Base-by-base conservation (phyloP, 1,139 yeast genomes). In the Ashbya aceris region DNA sequence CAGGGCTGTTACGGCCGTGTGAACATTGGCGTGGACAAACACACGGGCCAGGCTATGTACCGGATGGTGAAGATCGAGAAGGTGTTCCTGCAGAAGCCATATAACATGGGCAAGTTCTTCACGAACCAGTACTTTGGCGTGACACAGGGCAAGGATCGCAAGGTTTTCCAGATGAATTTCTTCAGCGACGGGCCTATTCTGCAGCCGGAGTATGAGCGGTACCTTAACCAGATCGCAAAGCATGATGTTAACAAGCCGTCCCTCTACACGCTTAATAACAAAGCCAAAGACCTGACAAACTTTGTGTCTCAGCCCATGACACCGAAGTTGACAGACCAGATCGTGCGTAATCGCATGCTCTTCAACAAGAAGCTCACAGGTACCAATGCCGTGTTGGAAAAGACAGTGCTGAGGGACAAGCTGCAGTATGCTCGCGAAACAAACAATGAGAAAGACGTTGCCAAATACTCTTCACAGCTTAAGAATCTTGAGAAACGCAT, bases 51-150 rank as follows among this genome's bases (percentile, higher is more conserved):
- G 50, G 74, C 82, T n/a, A 74, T 77, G 47, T 91, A 91, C 63
- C 73, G 96, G 53, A 74, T 89, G 76, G 95, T 91, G 37, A 82
- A 78, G 56, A 77, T 93, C 41, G 80, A 78, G 50, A 82, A 77
- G 43, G 71, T 81, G 27, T 73, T 75, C 37, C 65, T 69, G 38
- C 80, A 78, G 33, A 77, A 70, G 50, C 74, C 79, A 23, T 82
- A 82, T 60, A 67, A 63, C 38, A 64, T 80, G 54, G 77, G 77
- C 8, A 70, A 66, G 36, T 69, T 75, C 52, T 70, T 71, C 56
- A 73, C 79, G 51, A 78, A 79, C 60, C 69, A 78, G 49, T 77
- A 78, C 64, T 64, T 87, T 64, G 67, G 67, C 59, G 57, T 71
- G 49, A 60, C 67, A 44, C 68, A 71, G 44, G 89, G 86, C 46